These are phyloP conservation scores for Starmerella ratchasimensis DNA, from an alignment of 805 yeast species.

Conservation along the genomic window DNA sequence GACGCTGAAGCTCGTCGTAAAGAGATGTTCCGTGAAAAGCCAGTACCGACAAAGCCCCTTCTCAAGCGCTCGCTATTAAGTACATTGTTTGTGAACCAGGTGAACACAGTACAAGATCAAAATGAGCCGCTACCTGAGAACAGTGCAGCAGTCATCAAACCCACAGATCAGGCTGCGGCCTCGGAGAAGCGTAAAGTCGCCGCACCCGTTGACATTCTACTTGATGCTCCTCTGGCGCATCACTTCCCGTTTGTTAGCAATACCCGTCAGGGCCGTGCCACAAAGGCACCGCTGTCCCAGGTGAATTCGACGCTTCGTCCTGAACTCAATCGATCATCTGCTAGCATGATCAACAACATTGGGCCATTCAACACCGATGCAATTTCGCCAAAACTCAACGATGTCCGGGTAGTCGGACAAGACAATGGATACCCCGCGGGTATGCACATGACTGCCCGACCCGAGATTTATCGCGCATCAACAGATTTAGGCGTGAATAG, in stretches of 20 bases:
- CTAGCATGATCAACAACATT: no score
- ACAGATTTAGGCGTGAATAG: constrained; percentile 6
- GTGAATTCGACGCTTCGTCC: no score
- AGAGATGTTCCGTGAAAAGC: constrained; percentile 22
- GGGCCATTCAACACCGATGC: no score
- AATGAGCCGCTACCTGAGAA: neutral
- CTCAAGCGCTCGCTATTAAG: constrained; percentile 29
- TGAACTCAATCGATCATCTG: no score
- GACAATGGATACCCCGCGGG: neutral
- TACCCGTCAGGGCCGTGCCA: neutral
- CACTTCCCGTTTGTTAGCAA: constrained; percentile 10
- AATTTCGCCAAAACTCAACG: no score
- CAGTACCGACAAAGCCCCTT: constrained; percentile 23
- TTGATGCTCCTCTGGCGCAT: constrained; percentile 13
- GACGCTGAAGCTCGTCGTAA: constrained; percentile 21
- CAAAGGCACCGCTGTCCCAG: no score
- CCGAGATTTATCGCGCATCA: constrained; percentile 15
- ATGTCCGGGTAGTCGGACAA: no score
- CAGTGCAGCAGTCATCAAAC: neutral
- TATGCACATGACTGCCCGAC: constrained; percentile 11
- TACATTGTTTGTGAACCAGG: constrained; percentile 26
- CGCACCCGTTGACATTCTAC: constrained; percentile 15
- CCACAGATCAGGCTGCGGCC: neutral
- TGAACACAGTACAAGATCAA: neutral
- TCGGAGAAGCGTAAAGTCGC: constrained; percentile 1